These are phyloP conservation scores for Biscogniauxia marginata DNA, from an alignment of 2,329 filamentous ascomycete genomes.

Conservation along the genomic window DNA sequence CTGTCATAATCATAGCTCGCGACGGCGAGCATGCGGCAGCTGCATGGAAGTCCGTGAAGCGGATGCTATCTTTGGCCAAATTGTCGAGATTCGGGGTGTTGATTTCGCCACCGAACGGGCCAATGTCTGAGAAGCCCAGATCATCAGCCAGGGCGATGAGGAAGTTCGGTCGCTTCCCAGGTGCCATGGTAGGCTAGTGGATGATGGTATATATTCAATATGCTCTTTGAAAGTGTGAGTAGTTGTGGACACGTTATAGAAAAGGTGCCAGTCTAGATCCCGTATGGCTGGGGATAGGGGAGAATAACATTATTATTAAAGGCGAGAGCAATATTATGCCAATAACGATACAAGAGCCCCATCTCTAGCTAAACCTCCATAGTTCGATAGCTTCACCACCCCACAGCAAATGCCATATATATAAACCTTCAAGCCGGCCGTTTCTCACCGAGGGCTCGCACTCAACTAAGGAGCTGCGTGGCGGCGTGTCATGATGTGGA, in stretches of 20 bases:
- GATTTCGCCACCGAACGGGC: constrained; percentile 60
- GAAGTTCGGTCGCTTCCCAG: constrained; percentile 52
- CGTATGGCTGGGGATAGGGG: not conserved
- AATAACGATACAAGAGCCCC: constrained; percentile 2
- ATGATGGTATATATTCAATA: not conserved
- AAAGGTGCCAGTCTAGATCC: not conserved
- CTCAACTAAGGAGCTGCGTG: not conserved
- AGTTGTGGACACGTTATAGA: not conserved
- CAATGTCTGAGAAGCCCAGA: constrained; percentile 59
- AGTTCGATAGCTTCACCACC: constrained; percentile 14
- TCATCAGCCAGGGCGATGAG: constrained; percentile 59
- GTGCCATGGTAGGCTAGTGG: constrained; percentile 16
- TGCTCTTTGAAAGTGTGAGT: too few species aligned
- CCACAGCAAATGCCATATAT: constrained; percentile 25
- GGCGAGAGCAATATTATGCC: not conserved
- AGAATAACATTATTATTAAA: not conserved
- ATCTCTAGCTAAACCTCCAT: constrained; percentile 1
- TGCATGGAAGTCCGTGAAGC: constrained; percentile 64
- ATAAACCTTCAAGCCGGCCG: not conserved
- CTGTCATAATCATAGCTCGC: constrained; percentile 65
- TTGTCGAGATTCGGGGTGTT: constrained; percentile 58
- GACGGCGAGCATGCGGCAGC: constrained; percentile 65
- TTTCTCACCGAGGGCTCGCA: not conserved
- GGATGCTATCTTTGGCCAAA: constrained; percentile 48
- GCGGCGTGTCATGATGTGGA: not conserved